A percentile compares a stretch with the other conserved stretches of the same genome.
Conservation (phyloP, 1,284 basidiomycete genomes). For the Pulveroboletus ridleyi region DNA sequence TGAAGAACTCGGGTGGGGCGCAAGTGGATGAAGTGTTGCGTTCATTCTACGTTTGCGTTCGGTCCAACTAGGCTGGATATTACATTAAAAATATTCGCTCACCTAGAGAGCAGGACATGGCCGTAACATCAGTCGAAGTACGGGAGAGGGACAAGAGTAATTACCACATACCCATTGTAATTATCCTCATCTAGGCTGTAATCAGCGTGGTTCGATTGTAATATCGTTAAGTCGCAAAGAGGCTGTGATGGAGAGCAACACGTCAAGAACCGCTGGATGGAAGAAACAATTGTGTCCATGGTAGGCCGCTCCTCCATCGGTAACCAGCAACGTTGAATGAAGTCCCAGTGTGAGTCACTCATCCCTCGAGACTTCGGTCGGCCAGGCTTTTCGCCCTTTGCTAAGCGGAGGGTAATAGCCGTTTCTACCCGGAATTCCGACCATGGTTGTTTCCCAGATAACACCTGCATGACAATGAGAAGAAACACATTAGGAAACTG, state of each 20-base stretch:
- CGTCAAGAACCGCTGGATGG: background rate
- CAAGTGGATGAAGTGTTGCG: background rate
- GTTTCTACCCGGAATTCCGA: slow-evolving; percentile 7
- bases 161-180: background rate
- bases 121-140: too few species aligned
- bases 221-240: background rate
- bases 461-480: slow-evolving; percentile 4
- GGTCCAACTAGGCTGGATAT: background rate
- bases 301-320: slow-evolving; percentile 9
- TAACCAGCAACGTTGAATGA: slow-evolving; percentile 23
- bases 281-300: background rate
- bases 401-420: background rate
- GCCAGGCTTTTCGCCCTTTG: background rate
- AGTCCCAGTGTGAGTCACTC: slow-evolving; percentile 18
- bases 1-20: background rate
- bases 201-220: too few species aligned
- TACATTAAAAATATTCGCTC: background rate
- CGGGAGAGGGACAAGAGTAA: too few species aligned
- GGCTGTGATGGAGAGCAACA: background rate
- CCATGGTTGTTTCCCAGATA: slow-evolving; percentile 20
- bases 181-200: background rate
- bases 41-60: background rate
- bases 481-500: fast-evolving
- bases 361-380: slow-evolving; percentile 7
- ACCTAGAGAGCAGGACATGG: background rate